phyloP scores from a whole-genome alignment of 2,329 filamentous ascomycete genomes.

The Alternaria panax region DNA sequence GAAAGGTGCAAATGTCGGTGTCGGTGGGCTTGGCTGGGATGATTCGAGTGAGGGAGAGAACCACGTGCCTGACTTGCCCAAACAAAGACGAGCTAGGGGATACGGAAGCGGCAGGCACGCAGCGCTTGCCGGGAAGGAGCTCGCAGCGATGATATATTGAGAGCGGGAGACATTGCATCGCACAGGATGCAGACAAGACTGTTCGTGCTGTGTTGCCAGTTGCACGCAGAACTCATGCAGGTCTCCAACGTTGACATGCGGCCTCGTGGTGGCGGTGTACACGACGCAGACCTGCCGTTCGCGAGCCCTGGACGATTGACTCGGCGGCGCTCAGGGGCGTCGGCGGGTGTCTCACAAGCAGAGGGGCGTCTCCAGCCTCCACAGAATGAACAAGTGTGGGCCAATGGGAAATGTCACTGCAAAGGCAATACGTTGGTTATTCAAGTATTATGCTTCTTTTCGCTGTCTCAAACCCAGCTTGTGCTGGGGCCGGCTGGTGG shows the following conservation, averaged over 20 bases:
- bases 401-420: slow-evolving; percentile 20
- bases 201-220: not conserved
- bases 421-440: slow-evolving; percentile 20
- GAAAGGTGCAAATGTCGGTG: slow-evolving; percentile 16
- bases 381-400: slow-evolving; percentile 14
- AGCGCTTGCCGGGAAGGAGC: not conserved
- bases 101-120: not conserved
- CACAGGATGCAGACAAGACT: not conserved
- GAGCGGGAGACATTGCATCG: not conserved
- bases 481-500: slow-evolving; percentile 30
- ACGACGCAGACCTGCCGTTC: slow-evolving; percentile 30
- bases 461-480: slow-evolving; percentile 21
- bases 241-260: slow-evolving; percentile 11
- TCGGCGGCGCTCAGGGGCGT: slow-evolving; percentile 30
- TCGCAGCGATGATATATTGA: no score
- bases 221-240: slow-evolving; percentile 29
- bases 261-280: slow-evolving; percentile 24
- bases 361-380: slow-evolving; percentile 14
- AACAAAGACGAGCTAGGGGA: not conserved
- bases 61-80: slow-evolving; percentile 1
- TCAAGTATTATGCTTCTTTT: slow-evolving; percentile 17
- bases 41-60: not conserved
- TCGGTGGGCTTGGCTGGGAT: slow-evolving; percentile 7
- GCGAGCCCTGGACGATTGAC: slow-evolving; percentile 20
- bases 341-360: slow-evolving; percentile 23